A percentile compares a stretch with the other conserved stretches of the same genome.
phyloP scores from a whole-genome alignment of 2,329 filamentous ascomycete genomes.

The Coleophoma cylindrospora region DNA sequence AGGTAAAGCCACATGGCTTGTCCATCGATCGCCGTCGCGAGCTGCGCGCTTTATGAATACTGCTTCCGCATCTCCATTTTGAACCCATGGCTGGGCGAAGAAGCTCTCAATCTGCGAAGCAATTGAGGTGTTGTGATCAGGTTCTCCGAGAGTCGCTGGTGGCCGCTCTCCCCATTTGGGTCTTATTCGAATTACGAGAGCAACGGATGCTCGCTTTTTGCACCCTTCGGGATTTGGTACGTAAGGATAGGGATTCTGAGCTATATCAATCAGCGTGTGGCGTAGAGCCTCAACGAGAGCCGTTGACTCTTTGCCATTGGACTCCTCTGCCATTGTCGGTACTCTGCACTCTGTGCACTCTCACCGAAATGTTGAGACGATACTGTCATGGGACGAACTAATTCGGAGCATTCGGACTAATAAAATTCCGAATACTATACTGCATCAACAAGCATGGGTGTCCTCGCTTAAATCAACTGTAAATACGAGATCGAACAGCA shows the following conservation, averaged over 20 bases:
- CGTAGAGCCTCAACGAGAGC: slow-evolving; percentile 23
- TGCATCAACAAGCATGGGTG: too few species aligned
- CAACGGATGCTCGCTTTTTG: slow-evolving; percentile 54
- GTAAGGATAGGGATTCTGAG: slow-evolving; percentile 39
- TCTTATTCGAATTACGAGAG: slow-evolving; percentile 57
- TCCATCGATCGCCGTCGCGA: slow-evolving; percentile 63
- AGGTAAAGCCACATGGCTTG: slow-evolving; percentile 62
- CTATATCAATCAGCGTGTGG: slow-evolving; percentile 26
- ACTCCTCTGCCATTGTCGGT: not conserved
- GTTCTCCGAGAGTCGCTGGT: slow-evolving; percentile 26
- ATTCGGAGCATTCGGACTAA: too few species aligned
- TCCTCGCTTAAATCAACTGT: too few species aligned
- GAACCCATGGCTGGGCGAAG: slow-evolving; percentile 61
- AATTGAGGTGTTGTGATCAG: slow-evolving; percentile 18
- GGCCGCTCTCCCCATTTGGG: slow-evolving; percentile 52
- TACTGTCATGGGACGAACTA: not conserved
- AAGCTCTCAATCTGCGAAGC: slow-evolving; percentile 46
- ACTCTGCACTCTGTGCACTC: not conserved
- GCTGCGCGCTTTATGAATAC: slow-evolving; percentile 67
- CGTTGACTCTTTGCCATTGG: not conserved
- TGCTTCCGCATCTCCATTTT: slow-evolving; percentile 61
- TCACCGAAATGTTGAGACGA: not conserved
- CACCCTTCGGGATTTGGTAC: slow-evolving; percentile 36
- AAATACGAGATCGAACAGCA: too few species aligned
- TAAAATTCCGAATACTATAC: too few species aligned